Conservation (phyloP, 257 asterid species). For the Przewalskia tangutica region DNA sequence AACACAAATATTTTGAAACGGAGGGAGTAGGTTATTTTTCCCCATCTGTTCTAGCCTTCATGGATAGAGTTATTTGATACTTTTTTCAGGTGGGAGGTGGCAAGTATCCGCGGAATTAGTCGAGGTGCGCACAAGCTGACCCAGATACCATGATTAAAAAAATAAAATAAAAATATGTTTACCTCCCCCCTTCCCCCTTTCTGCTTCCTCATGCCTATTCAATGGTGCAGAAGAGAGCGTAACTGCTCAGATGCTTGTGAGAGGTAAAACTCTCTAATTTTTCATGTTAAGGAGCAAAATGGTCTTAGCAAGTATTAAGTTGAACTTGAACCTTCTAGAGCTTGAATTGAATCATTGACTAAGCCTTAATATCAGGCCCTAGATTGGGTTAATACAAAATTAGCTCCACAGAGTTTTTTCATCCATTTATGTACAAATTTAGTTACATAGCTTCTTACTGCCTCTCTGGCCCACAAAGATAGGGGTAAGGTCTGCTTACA, state of each 20-base stretch:
- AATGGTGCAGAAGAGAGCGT: not conserved
- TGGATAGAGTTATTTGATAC: no score
- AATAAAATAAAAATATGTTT: no score
- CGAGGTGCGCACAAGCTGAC: no score
- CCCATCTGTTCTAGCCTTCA: no score
- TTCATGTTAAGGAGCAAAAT: not conserved
- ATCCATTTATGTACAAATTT: not conserved
- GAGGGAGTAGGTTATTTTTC: no score
- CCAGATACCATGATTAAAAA: no score
- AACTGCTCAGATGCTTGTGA: not conserved
- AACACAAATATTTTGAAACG: no score
- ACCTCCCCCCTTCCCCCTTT: not conserved
- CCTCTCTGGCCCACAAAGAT: no score
- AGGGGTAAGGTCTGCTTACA: no score
- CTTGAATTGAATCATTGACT: not conserved
- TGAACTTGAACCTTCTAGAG: not conserved
- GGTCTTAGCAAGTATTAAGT: not conserved
- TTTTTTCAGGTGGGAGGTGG: no score
- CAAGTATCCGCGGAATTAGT: no score
- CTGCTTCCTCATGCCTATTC: not conserved
- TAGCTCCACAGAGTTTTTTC: not conserved
- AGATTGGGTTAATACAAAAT: not conserved
- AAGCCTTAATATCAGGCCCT: not conserved
- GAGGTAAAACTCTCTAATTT: not conserved
- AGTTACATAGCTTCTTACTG: not conserved